Percentiles rank a stretch among this genome's conserved stretches.
These are phyloP conservation scores for Rubroboletus satanas DNA, from an alignment of 768 basidiomycete genomes.

Conservation along the genomic window DNA sequence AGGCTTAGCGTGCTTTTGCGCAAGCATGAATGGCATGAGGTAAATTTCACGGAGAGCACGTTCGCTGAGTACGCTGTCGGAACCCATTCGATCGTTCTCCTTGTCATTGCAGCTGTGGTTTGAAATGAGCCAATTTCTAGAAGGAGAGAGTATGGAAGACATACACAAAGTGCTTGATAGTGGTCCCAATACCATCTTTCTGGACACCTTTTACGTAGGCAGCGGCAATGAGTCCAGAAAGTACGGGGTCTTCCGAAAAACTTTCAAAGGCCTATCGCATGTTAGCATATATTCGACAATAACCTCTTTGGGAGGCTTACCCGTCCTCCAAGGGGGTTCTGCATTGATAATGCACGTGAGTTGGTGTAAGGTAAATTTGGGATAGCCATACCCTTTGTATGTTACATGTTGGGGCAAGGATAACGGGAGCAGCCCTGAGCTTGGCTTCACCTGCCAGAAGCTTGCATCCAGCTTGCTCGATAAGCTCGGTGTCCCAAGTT, in stretches of 20 bases:
- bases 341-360: not conserved
- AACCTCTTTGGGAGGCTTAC: constrained; percentile 32
- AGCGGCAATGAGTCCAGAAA: constrained; percentile 67
- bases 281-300: constrained; percentile 7
- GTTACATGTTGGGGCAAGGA: constrained; percentile 81
- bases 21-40: constrained; percentile 60
- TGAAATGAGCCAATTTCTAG: not conserved
- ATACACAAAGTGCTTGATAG: constrained; percentile 84
- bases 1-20: constrained; percentile 48
- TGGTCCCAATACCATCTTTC: constrained; percentile 65
- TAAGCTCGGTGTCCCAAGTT: constrained; percentile 65
- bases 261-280: constrained; percentile 61
- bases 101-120: constrained; percentile 67
- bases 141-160: constrained; percentile 4
- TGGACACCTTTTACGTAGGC: constrained; percentile 78
- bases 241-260: constrained; percentile 74
- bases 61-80: constrained; percentile 47
- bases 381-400: constrained; percentile 60
- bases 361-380: not conserved
- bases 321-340: constrained; percentile 71
- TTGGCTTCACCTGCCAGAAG: constrained; percentile 72
- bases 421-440: constrained; percentile 59
- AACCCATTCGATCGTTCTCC: constrained; percentile 69
- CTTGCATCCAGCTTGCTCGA: constrained; percentile 57
- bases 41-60: constrained; percentile 58